These are phyloP conservation scores for Lasiosphaeris hirsuta DNA, from an alignment of 495 filamentous ascomycete genomes.

Conservation along the genomic window DNA sequence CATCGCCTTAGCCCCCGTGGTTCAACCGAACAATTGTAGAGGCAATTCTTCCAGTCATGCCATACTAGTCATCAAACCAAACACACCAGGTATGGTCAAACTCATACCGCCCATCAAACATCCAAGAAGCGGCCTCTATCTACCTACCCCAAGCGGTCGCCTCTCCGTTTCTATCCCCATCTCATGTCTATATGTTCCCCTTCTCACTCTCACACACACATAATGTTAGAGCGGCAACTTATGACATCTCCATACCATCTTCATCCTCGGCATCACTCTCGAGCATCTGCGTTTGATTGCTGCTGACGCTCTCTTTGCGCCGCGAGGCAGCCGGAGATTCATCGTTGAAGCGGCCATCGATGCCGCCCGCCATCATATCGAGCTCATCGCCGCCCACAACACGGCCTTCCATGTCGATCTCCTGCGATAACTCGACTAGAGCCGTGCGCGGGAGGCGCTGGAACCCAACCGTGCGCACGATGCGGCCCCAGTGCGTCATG, in stretches of 20 bases:
- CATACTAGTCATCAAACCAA: neutral
- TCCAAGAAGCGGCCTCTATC: neutral
- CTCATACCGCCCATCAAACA: neutral
- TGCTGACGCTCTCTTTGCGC: constrained; percentile 56
- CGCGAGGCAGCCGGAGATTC: constrained; percentile 47
- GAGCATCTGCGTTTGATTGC: constrained; percentile 52
- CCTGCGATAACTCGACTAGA: constrained; percentile 86
- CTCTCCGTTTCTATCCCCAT: too few relatives aligned
- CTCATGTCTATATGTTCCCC: too few relatives aligned
- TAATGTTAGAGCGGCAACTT: neutral
- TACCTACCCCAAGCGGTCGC: too few relatives aligned
- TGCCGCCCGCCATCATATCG: constrained; percentile 66
- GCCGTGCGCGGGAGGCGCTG: constrained; percentile 69
- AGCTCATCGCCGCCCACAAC: constrained; percentile 81
- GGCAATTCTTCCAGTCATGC: too few relatives aligned
- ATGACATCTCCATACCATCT: constrained; percentile 55
- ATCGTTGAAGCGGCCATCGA: constrained; percentile 53
- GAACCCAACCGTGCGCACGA: constrained; percentile 87
- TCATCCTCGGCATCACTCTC: constrained; percentile 69
- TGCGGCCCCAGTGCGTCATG: constrained; percentile 88
- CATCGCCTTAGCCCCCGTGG: neutral
- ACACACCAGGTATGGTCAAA: neutral
- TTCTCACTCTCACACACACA: too few relatives aligned
- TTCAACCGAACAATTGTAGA: too few relatives aligned
- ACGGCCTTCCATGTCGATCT: constrained; percentile 85